Evolutionary conservation across 1,139 yeast genomes (phyloP).

Genomic region (Hemisphaericaspora xylanilytica): DNA sequence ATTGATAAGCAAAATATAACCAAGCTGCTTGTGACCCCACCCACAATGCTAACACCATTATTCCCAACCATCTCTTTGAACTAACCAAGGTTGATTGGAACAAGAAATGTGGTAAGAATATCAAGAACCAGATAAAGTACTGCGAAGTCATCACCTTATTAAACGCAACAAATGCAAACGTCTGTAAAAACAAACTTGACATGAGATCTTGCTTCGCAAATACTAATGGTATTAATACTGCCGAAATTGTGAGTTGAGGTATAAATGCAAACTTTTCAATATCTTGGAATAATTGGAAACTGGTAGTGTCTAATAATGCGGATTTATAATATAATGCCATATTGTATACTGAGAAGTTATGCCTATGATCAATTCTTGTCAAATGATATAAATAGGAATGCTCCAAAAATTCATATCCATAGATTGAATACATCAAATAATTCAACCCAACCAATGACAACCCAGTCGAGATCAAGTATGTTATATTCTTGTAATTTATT

Average conservation of each 20-base stretch:
- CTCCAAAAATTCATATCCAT: conserved; percentile 74
- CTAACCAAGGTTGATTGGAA: conserved; percentile 40
- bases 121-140: conserved; percentile 90
- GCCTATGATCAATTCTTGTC: conserved; percentile 84
- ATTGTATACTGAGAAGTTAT: conserved; percentile 88
- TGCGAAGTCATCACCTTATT: conserved; percentile 95
- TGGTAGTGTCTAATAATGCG: conserved; percentile 21
- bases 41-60: conserved; percentile 56
- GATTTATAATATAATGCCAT: conserved; percentile 68
- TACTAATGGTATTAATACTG: conserved; percentile 56
- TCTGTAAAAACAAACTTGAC: conserved; percentile 80
- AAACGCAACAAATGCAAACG: conserved; percentile 84
- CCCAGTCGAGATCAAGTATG: conserved; percentile 40
- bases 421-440: conserved; percentile 57
- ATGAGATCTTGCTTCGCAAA: conserved; percentile 54
- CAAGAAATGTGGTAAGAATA: conserved; percentile 72
- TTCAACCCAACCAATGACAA: conserved; percentile 48
- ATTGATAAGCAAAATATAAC: conserved; percentile 72
- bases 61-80: conserved; percentile 30
- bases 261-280: conserved; percentile 64
- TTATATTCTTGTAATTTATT: conserved; percentile 46
- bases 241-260: conserved; percentile 72
- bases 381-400: conserved; percentile 85
- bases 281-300: conserved; percentile 5
- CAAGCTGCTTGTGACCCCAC: conserved; percentile 68